phyloP scores from a whole-genome alignment of 108 stramenopile species.

The Fragilaria radians region DNA sequence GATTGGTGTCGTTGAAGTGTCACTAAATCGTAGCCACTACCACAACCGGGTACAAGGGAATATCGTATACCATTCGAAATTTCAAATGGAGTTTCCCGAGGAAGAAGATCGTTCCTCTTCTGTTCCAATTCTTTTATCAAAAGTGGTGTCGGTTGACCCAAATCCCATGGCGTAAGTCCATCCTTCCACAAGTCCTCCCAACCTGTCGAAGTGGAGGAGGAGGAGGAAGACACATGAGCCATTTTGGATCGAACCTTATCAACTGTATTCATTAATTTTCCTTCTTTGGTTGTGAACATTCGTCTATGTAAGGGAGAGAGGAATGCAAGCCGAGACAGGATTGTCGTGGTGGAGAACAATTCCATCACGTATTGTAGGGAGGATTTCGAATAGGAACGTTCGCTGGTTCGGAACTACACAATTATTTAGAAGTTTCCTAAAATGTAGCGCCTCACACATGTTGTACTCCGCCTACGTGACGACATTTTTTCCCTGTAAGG shows the following conservation, averaged over 20 bases:
- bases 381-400: too few relatives aligned
- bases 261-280: not conserved
- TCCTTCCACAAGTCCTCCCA: conserved; percentile 29
- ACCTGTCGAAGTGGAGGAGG: too few relatives aligned
- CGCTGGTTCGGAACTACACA: too few relatives aligned
- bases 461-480: too few relatives aligned
- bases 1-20: conserved; percentile 12
- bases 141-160: conserved; percentile 18
- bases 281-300: not conserved
- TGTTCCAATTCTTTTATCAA: conserved; percentile 11
- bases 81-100: not conserved
- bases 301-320: not conserved
- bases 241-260: not conserved
- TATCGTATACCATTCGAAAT: not conserved
- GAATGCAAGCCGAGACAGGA: not conserved
- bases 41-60: conserved; percentile 25
- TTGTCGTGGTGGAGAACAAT: not conserved
- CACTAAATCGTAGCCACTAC: conserved; percentile 20
- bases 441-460: too few relatives aligned
- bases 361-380: too few relatives aligned
- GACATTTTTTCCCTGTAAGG: too few relatives aligned
- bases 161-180: conserved; percentile 28
- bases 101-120: too few relatives aligned
- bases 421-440: too few relatives aligned
- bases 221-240: not conserved